Percentiles rank a stretch among this genome's conserved stretches.
Conservation (phyloP, 345 rosid species). For the Ailanthus altissimus region DNA sequence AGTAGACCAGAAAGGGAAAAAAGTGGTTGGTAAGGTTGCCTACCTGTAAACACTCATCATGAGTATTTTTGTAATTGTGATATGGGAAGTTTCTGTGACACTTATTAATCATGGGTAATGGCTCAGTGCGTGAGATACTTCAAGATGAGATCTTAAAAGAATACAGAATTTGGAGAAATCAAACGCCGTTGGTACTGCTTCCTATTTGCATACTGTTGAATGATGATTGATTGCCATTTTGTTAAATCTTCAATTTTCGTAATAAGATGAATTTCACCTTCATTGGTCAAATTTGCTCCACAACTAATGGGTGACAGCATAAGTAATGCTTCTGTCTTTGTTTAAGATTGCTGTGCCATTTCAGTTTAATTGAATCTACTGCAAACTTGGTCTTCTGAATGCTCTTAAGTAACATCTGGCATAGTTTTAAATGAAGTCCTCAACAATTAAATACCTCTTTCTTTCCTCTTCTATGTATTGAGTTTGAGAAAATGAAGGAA, state of each 20-base stretch:
- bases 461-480: neutral
- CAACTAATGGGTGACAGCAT: neutral
- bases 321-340: neutral
- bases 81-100: conserved; percentile 3
- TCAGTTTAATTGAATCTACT: neutral
- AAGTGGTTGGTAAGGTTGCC: conserved; percentile 62
- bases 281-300: neutral
- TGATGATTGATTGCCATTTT: neutral
- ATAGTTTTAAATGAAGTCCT: neutral
- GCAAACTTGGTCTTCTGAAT: neutral
- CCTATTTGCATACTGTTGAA: neutral
- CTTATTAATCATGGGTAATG: neutral
- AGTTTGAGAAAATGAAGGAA: neutral
- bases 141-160: neutral
- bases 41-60: conserved; percentile 1
- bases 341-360: neutral
- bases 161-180: neutral
- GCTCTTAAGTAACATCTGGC: neutral
- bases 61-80: neutral
- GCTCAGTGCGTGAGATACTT: conserved; percentile 6
- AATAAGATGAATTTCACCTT: neutral
- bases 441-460: neutral
- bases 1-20: conserved; percentile 73
- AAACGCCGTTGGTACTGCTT: conserved; percentile 4
- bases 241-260: neutral